Conservation (phyloP, 441 rosid species). For the Erysimum pusillum region DNA sequence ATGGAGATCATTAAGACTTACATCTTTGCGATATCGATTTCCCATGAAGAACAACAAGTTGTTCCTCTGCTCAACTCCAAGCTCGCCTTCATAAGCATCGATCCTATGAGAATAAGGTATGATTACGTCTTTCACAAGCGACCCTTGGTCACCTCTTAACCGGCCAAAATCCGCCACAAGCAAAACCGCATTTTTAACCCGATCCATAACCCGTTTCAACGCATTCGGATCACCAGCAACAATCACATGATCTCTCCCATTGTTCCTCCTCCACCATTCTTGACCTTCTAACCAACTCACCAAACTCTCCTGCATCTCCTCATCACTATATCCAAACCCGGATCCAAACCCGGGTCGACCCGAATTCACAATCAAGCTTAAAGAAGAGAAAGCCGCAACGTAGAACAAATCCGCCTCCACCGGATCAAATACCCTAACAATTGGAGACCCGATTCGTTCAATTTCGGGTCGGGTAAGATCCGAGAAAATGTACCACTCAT, state of each 20-base stretch:
- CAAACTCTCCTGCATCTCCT: constrained; percentile 72
- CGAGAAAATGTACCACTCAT: constrained; percentile 79
- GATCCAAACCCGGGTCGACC: constrained; percentile 51
- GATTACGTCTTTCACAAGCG: constrained; percentile 83
- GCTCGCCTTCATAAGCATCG: constrained; percentile 64
- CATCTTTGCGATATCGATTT: constrained; percentile 83
- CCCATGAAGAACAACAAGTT: constrained; percentile 88
- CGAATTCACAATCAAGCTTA: constrained; percentile 71
- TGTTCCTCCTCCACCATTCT: constrained; percentile 78
- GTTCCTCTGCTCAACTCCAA: constrained; percentile 63
- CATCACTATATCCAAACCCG: constrained; percentile 68
- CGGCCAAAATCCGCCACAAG: constrained; percentile 79
- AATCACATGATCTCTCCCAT: constrained; percentile 77
- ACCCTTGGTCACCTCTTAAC: constrained; percentile 77
- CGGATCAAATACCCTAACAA: constrained; percentile 64
- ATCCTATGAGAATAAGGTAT: constrained; percentile 82
- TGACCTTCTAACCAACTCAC: constrained; percentile 77
- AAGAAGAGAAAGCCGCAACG: constrained; percentile 76
- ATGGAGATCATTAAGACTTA: constrained; percentile 38
- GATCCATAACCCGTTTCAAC: constrained; percentile 62
- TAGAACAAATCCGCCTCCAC: constrained; percentile 80
- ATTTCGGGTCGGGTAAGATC: constrained; percentile 66
- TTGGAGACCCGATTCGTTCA: constrained; percentile 65
- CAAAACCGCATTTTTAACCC: constrained; percentile 67
- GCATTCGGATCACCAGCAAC: constrained; percentile 86